Evolutionary conservation across 2,329 filamentous ascomycete genomes (phyloP), one percentile per base, ranked within the genome.

Genomic region (Lecanosticta acicola): DNA sequence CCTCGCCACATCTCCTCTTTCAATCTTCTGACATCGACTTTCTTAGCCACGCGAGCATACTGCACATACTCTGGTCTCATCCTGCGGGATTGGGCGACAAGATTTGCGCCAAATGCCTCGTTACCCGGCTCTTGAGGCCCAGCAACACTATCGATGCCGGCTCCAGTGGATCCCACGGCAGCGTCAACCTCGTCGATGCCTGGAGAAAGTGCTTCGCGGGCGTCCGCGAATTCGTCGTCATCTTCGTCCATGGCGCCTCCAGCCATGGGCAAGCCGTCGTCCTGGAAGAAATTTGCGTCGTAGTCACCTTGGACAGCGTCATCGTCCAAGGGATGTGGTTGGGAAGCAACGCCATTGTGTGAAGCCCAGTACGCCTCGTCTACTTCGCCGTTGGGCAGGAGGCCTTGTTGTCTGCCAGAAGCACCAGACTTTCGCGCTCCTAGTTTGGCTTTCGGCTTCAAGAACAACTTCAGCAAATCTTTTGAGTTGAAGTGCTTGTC

Each of bases 401-500:
- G 33, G 14, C 38, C 71, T 44, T 41, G 54, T 70, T 46, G 43
- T 74, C 41, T 56, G 51, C 43, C 69, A 71, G 42, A 38, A 10
- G 29, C 17, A 18, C 53, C 71, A 36, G 74, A 69, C 52, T 77
- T 81, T 39, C 82, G 78, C 46, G 81, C 79, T 36, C 85, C 82
- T 67, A 96, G 79, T 34, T 85, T 84, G 9, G 90, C 88, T 65
- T 90, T 94, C 20, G 93, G 93, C 66, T 98, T 98, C 20, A 97
- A 76, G 76, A 97, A 98, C 1, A 98, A 77, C 41, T 82, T 85
- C 4, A 97, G 74, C 0, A 98, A 75, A 55, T 94, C 87, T 62
- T 85, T 86, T 7, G 91, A 97, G 71, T 90, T 95, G 73, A 98
- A 97, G 65, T 97, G 90, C 68, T 96, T 96, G 70, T 98, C 93